Conservation (phyloP, 768 basidiomycete species). For the Mycena floridula region DNA sequence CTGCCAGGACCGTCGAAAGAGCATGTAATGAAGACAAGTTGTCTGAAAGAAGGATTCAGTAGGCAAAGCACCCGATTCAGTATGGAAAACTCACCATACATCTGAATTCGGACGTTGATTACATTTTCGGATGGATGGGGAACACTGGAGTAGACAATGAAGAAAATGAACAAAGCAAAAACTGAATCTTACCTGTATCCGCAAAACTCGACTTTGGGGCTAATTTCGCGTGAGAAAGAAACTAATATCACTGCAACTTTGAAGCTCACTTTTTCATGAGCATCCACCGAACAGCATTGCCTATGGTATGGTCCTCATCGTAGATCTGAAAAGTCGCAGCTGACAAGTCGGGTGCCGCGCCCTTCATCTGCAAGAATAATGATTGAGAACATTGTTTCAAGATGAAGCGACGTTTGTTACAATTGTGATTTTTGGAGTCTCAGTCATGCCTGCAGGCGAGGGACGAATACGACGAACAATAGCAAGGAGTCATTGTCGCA, state of each 20-base stretch:
- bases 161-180: no score
- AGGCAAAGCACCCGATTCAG: not conserved
- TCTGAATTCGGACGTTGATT: slow-evolving; percentile 97
- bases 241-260: no score
- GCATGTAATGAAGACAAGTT: slow-evolving; percentile 81
- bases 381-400: no score
- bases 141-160: no score
- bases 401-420: no score
- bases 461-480: no score
- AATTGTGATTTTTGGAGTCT: no score
- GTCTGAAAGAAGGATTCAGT: slow-evolving; percentile 56
- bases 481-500: no score
- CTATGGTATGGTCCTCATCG: slow-evolving; percentile 94
- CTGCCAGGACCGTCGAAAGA: slow-evolving; percentile 65
- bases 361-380: no score
- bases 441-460: no score
- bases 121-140: slow-evolving; percentile 97
- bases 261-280: slow-evolving; percentile 99
- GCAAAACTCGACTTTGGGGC: slow-evolving; percentile 96
- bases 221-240: slow-evolving; percentile 31
- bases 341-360: slow-evolving; percentile 74
- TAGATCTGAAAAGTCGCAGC: slow-evolving; percentile 88
- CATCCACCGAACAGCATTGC: slow-evolving; percentile 96
- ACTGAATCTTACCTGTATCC: no score
- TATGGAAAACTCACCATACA: slow-evolving; percentile 73